Base-by-base conservation (phyloP, 495 filamentous ascomycete genomes). In the Filosporella fistucella region DNA sequence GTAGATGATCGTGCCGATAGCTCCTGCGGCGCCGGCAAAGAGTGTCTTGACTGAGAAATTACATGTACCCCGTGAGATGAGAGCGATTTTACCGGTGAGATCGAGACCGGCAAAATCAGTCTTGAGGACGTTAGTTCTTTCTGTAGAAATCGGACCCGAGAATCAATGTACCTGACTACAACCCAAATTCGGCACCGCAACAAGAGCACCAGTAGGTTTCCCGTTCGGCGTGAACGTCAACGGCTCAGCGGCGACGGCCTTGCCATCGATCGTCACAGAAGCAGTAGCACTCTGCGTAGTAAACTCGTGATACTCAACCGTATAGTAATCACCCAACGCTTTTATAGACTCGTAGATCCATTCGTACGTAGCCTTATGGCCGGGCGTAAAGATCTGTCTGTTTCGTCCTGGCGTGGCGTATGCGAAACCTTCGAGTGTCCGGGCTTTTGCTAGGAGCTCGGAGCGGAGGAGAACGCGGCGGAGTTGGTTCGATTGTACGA, bases 311-410 rank as follows among this genome's bases (percentile, higher is more conserved):
- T 71, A 72, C 51, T 69, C 63, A 42, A 85, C 70, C 10, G 16
- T 21, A 45, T 45, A 45, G 42, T 21, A 38, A n/a, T n/a, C n/a
- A 7, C 28, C 28, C 17, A 14, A 39, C 10, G 59, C 67, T 6
- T 71, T 63, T 35, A 83, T 63, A 36, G 70, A 61, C 28, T 70
- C 59, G 52, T 77, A 77, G 54, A 88, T 58, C 50, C 72, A 88
- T 33, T 84, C 67, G 45, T 84, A 72, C 0, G 80, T 88, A 50
- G 71, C 68, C 30, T 81, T 75, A 63, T 88, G 84, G 25, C 80
- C 82, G 5, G 58, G 52, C 16, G 71, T 63, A 22, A 82, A 81
- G 55, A 85, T 81, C 18, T 79, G 76, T 38, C 84, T 70, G 54
- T 78, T 80, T 21, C 67, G 63, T 24, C 69, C 65, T 0, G 68